These are phyloP conservation scores for Hypericum androsaemum DNA, from an alignment of 345 rosid species.

Conservation along the genomic window DNA sequence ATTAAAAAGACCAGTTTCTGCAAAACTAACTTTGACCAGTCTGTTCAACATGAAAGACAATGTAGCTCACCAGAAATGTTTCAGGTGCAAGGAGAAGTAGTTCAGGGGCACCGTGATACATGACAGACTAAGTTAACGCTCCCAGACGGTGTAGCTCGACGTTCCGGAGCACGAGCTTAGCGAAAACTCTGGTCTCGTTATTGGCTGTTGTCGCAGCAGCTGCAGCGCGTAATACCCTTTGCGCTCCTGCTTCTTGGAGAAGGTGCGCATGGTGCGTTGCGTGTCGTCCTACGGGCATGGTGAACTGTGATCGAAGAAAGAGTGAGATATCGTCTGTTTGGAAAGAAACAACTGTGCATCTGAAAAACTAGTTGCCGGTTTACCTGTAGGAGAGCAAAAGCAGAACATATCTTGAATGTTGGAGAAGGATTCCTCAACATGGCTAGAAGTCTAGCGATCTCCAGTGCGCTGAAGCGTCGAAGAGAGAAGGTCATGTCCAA, in stretches of 20 bases:
- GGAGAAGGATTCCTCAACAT: conserved; percentile 32
- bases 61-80: too few relatives aligned
- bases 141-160: conserved; percentile 18
- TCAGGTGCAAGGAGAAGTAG: too few relatives aligned
- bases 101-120: too few relatives aligned
- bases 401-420: conserved; percentile 26
- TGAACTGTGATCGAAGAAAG: conserved; percentile 17
- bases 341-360: too few relatives aligned
- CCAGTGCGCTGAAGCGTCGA: conserved; percentile 20
- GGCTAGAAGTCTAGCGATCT: conserved; percentile 33
- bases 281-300: conserved; percentile 32
- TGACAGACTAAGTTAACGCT: neutral
- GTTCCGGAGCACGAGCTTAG: conserved; percentile 28
- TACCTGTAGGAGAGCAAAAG: conserved; percentile 40
- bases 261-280: conserved; percentile 23
- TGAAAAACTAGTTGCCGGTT: neutral
- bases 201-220: conserved; percentile 28
- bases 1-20: neutral
- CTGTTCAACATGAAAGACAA: too few relatives aligned
- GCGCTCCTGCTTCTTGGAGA: conserved; percentile 27
- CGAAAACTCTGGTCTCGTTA: conserved; percentile 28
- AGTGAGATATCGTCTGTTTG: neutral
- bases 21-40: neutral
- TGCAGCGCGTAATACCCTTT: conserved; percentile 20
- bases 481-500: neutral